Percentiles rank a stretch among this genome's conserved stretches.
phyloP scores from a whole-genome alignment of 2,329 filamentous ascomycete species.

The Apiospora hydei region DNA sequence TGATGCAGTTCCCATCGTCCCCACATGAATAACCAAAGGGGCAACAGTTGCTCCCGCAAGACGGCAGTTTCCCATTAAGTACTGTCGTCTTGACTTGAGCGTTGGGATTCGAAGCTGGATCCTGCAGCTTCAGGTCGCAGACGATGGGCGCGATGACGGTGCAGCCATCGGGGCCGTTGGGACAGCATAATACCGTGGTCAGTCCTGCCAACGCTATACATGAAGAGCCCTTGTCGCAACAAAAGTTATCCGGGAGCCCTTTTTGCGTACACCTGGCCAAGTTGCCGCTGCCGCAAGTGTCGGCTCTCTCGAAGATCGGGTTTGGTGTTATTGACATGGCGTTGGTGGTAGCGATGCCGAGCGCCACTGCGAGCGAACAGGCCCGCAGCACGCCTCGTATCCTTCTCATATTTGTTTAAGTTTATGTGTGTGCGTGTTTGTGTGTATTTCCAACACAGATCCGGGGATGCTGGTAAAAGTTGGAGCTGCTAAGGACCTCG shows the following conservation, averaged over 20 bases:
- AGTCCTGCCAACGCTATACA: slow-evolving; percentile 70
- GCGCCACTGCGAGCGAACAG: slow-evolving; percentile 46
- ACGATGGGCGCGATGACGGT: slow-evolving; percentile 67
- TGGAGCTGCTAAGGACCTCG: neutral
- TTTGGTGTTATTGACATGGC: slow-evolving; percentile 47
- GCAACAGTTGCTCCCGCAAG: slow-evolving; percentile 71
- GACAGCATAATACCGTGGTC: slow-evolving; percentile 77
- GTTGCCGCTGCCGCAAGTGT: slow-evolving; percentile 56
- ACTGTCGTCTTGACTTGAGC: slow-evolving; percentile 72
- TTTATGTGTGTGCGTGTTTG: neutral
- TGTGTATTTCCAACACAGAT: neutral
- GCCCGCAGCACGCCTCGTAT: slow-evolving; percentile 43
- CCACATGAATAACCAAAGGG: slow-evolving; percentile 75
- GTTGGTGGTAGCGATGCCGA: slow-evolving; percentile 33
- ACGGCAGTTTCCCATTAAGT: slow-evolving; percentile 60
- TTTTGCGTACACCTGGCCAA: slow-evolving; percentile 60
- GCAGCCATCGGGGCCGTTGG: slow-evolving; percentile 60
- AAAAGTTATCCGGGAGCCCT: slow-evolving; percentile 69
- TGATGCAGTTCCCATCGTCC: slow-evolving; percentile 56
- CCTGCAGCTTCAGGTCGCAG: slow-evolving; percentile 69
- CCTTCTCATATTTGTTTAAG: slow-evolving; percentile 39
- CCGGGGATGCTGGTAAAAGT: neutral
- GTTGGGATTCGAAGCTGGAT: slow-evolving; percentile 61
- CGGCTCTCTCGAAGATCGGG: slow-evolving; percentile 51
- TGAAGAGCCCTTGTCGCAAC: slow-evolving; percentile 60